Evolutionary conservation across 1,284 basidiomycete genomes (phyloP), one percentile per base, ranked within the genome.

Genomic region (Phylloporus sp.): DNA sequence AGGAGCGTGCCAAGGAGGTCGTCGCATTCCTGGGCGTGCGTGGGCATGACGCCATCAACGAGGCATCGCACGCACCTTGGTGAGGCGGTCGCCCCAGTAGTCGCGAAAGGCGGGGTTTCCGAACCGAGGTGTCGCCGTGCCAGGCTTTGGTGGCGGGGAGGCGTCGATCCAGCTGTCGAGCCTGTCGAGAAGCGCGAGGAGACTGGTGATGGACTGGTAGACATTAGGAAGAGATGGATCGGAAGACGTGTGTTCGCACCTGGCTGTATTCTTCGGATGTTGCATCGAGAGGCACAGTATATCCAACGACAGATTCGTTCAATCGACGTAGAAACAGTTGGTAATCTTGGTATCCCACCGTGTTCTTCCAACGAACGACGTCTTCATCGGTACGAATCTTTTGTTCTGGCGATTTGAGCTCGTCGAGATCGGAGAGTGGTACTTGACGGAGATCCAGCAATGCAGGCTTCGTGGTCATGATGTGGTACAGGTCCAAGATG

Each of bases 91-190:
- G 1, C 95, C 94, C 93, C 97, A 99, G 60, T 75, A 78, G 11
- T 88, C 88, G 63, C 97, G 86, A 77, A 99, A 99, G 0, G 95
- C 92, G 11, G 96, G 87, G 80, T 99, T 99, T 4, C 97, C 98
- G 75, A 97, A 99, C 2, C 98, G 87, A 76, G 99, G 98, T 3
- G 94, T 91, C 10, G 73, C 41, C 27, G 64, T 39, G 12, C 75
- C 74, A 0, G 90, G 90, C n/a, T 88, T 81, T 6, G 89, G 85
- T 0, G 93, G 90, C 5, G 95, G 95, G 17, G 96, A 94, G 43
- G 93, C 90, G 60, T 93, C 88, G 17, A 97, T 91, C 95, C 95
- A 97, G 1, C 71, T 68, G 71, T 91, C 88, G 62, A 98, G 82
- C n/a, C 83, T 82, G 67, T 93, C 87, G 6, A 99, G 84, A 65